Conservation (phyloP, 1,139 yeast species). For the Spathaspora sp. region DNA sequence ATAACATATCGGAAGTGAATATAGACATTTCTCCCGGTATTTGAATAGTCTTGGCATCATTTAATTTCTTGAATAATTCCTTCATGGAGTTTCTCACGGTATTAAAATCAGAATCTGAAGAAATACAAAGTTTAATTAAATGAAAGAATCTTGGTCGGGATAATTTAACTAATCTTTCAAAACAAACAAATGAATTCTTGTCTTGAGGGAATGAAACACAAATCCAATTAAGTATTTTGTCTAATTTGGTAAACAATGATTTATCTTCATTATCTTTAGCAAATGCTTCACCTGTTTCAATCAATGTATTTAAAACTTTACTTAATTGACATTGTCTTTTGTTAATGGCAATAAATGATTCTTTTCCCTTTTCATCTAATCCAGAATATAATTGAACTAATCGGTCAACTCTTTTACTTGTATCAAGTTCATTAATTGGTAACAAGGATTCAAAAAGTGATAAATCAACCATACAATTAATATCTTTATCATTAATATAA, state of each 20-base stretch:
- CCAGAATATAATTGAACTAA: slow-evolving; percentile 47
- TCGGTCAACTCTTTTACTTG: slow-evolving; percentile 49
- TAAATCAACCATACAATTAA: slow-evolving; percentile 68
- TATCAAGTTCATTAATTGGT: slow-evolving; percentile 51
- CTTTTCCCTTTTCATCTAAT: slow-evolving; percentile 58
- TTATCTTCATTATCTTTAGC: slow-evolving; percentile 23
- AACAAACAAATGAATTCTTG: slow-evolving; percentile 44
- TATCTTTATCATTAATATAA: slow-evolving; percentile 70
- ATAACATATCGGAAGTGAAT: slow-evolving; percentile 48
- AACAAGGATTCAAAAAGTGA: slow-evolving; percentile 59
- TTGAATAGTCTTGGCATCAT: slow-evolving; percentile 50
- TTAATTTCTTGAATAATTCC: slow-evolving; percentile 56
- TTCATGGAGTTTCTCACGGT: slow-evolving; percentile 60
- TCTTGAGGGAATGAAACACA: slow-evolving; percentile 56
- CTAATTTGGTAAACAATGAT: slow-evolving; percentile 36
- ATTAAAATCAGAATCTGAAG: slow-evolving; percentile 59
- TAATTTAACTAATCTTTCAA: slow-evolving; percentile 51
- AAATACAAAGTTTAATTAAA: slow-evolving; percentile 53
- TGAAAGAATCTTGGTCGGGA: slow-evolving; percentile 59
- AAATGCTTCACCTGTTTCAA: slow-evolving; percentile 17
- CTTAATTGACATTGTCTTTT: slow-evolving; percentile 66
- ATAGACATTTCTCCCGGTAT: slow-evolving; percentile 38
- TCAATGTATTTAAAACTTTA: slow-evolving; percentile 34
- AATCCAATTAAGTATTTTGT: slow-evolving; percentile 66
- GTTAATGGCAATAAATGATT: slow-evolving; percentile 67